phyloP scores from a whole-genome alignment of 805 yeast species.

The Sugiyamaella mastotermitis region DNA sequence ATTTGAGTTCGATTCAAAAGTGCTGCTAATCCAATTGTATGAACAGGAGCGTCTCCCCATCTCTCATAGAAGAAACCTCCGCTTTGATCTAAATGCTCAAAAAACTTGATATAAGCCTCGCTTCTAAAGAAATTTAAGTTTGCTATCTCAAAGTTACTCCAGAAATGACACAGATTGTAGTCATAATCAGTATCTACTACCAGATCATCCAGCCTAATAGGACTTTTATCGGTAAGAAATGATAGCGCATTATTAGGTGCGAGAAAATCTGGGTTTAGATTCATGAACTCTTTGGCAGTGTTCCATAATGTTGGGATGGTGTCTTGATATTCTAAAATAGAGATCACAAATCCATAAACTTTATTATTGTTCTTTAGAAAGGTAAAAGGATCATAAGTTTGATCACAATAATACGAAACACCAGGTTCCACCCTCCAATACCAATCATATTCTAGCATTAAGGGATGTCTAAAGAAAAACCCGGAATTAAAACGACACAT shows the following conservation, averaged over 20 bases:
- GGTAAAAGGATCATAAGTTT: conserved; percentile 66
- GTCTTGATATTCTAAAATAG: conserved; percentile 73
- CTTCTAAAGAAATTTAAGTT: conserved; percentile 67
- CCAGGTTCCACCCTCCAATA: conserved; percentile 96
- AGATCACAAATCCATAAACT: conserved; percentile 81
- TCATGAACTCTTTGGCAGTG: conserved; percentile 57
- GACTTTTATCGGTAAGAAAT: conserved; percentile 46
- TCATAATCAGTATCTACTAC: conserved; percentile 45
- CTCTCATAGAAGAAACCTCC: conserved; percentile 89
- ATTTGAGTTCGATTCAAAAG: conserved; percentile 54
- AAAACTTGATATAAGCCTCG: conserved; percentile 60
- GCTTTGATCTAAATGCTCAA: conserved; percentile 57
- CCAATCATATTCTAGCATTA: conserved; percentile 70
- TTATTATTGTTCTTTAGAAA: conserved; percentile 70
- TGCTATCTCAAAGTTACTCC: conserved; percentile 84
- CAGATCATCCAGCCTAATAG: conserved; percentile 36
- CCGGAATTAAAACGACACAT: conserved; percentile 97
- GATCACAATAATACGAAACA: conserved; percentile 80
- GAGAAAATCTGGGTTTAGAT: conserved; percentile 51
- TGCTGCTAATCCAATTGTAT: conserved; percentile 61
- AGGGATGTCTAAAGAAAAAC: conserved; percentile 72
- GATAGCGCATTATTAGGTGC: conserved; percentile 60
- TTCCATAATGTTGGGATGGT: conserved; percentile 87
- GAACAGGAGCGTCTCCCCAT: conserved; percentile 97
- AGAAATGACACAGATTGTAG: conserved; percentile 80